Conservation (phyloP, 768 basidiomycete species). For the Panellus pusillus region DNA sequence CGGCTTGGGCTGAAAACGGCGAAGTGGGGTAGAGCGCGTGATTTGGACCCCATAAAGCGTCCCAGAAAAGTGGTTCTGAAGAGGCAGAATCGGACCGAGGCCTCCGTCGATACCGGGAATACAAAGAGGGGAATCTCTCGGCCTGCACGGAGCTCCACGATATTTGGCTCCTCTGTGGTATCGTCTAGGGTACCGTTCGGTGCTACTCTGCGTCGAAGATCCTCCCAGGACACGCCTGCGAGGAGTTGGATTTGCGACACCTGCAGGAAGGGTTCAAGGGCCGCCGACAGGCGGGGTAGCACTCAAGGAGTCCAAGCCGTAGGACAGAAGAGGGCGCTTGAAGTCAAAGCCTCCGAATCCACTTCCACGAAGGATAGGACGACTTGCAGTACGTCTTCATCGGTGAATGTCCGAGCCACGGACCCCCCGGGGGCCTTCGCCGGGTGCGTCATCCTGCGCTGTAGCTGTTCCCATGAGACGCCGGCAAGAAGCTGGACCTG, state of each 20-base stretch:
- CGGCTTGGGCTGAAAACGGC: not conserved
- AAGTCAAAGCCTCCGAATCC: not conserved
- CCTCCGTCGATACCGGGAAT: not conserved
- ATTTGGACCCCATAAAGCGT: not conserved
- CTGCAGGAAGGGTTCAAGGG: not conserved
- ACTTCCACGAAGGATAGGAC: not conserved
- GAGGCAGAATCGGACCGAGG: not conserved
- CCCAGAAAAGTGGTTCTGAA: not conserved
- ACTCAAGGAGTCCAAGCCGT: not conserved
- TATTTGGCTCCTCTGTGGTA: too few species aligned
- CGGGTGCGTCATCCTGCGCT: too few species aligned
- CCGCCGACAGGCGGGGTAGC: not conserved
- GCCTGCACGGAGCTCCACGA: conserved; percentile 13
- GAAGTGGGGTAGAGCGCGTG: not conserved
- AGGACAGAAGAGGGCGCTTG: not conserved
- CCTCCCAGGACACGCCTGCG: not conserved
- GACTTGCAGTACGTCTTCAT: not conserved
- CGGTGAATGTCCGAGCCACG: not conserved
- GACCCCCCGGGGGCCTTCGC: too few species aligned
- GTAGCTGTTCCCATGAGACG: not conserved
- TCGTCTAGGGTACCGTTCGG: too few species aligned
- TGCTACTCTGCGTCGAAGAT: too few species aligned
- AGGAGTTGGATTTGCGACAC: conserved; percentile 4
- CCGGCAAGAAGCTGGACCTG: not conserved
- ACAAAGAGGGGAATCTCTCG: conserved; percentile 7